These are phyloP conservation scores for Phytopythium helicoides DNA, from an alignment of 352 stramenopile species.

Conservation along the genomic window DNA sequence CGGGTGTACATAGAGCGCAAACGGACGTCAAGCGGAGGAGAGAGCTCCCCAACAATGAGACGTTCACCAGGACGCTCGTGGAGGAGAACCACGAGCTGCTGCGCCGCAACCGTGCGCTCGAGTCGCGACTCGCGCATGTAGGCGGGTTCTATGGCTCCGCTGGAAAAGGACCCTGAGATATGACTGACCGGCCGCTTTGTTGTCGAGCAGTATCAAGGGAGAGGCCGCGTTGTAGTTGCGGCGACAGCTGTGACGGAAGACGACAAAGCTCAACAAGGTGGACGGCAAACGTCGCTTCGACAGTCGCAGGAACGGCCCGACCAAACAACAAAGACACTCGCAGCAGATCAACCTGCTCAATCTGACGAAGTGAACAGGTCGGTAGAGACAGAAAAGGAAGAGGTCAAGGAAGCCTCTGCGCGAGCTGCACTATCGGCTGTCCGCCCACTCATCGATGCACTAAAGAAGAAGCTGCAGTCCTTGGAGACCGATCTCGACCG, in stretches of 20 bases:
- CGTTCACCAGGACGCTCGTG: constrained; percentile 62
- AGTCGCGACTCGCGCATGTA: constrained; percentile 45
- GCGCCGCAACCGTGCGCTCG: constrained; percentile 26
- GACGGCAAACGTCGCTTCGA: too few relatives aligned
- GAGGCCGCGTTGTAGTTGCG: too few relatives aligned
- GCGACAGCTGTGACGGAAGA: too few relatives aligned
- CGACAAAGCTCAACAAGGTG: too few relatives aligned
- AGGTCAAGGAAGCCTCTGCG: neutral
- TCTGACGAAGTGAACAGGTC: neutral
- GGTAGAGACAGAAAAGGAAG: neutral
- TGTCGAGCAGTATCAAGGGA: too few relatives aligned
- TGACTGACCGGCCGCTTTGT: neutral
- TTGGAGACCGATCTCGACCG: constrained; percentile 48
- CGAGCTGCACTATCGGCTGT: neutral
- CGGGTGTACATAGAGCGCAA: constrained; percentile 35
- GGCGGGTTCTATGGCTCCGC: neutral
- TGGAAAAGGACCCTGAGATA: neutral
- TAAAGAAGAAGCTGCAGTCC: constrained; percentile 37
- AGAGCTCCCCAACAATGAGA: constrained; percentile 56
- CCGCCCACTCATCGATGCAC: constrained; percentile 24
- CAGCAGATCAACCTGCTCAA: neutral
- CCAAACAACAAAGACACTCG: too few relatives aligned
- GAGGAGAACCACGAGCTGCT: constrained; percentile 54
- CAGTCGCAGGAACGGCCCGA: too few relatives aligned
- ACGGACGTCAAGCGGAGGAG: constrained; percentile 58